A percentile compares a stretch with the other conserved stretches of the same genome.
Evolutionary conservation across 192 early-diverging fungal genomes (phyloP).

Genomic region (Gamsiella multidivaricata): DNA sequence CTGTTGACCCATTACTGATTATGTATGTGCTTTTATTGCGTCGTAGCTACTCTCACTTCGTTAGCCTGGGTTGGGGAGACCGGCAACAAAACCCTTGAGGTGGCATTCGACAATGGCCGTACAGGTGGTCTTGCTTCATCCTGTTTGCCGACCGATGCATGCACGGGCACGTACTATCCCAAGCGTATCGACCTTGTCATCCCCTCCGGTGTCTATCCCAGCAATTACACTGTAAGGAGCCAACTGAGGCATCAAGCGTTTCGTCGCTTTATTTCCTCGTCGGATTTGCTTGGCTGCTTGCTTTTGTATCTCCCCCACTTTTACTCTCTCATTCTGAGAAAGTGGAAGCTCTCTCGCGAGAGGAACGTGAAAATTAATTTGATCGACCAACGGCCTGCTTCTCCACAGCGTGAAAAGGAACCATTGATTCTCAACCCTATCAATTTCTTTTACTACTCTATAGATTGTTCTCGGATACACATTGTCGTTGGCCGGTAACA

Average conservation of each 20-base stretch:
- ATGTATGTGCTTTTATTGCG: neutral
- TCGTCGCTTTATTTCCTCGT: neutral
- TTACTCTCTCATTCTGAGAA: no score
- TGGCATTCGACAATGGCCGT: slow-evolving; percentile 30
- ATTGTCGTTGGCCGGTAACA: slow-evolving; percentile 12
- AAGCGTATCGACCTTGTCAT: slow-evolving; percentile 39
- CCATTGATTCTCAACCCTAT: no score
- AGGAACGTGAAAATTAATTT: slow-evolving; percentile 13
- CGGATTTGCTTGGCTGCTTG: no score
- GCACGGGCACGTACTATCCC: slow-evolving; percentile 38
- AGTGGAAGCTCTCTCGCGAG: neutral
- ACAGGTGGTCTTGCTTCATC: neutral
- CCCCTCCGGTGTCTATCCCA: slow-evolving; percentile 10
- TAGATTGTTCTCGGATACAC: slow-evolving; percentile 42
- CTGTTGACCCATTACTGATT: neutral
- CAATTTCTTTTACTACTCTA: neutral
- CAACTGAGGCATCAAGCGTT: no score
- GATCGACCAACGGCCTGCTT: neutral
- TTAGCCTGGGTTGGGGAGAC: slow-evolving; percentile 24
- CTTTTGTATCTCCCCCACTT: no score
- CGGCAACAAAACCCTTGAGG: slow-evolving; percentile 32
- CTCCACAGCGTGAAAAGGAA: neutral
- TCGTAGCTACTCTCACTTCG: slow-evolving; percentile 36
- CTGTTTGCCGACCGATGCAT: slow-evolving; percentile 22
- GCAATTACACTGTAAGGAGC: slow-evolving; percentile 42